A percentile compares a stretch with the other conserved stretches of the same genome.
phyloP scores from a whole-genome alignment of 257 asterid species.

The Rauvolfia tetraphylla region DNA sequence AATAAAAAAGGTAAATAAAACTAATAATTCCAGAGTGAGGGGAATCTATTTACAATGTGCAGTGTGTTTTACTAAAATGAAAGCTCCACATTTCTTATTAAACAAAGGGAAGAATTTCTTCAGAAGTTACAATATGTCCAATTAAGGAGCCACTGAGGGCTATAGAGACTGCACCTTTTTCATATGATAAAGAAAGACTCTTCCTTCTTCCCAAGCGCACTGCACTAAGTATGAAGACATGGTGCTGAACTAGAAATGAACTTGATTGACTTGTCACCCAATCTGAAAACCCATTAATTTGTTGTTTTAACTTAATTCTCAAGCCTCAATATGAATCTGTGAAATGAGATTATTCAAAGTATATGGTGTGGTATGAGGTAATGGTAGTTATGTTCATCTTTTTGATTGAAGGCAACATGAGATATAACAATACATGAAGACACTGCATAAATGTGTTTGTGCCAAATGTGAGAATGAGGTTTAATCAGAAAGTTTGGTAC shows the following conservation, averaged over 20 bases:
- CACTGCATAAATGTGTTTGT: neutral
- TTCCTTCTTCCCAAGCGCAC: neutral
- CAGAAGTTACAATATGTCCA: no score
- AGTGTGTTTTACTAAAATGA: no score
- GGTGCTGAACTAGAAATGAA: conserved; percentile 3
- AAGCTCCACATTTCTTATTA: no score
- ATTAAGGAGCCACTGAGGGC: no score
- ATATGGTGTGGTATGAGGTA: neutral
- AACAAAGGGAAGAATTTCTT: no score
- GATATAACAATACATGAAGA: neutral
- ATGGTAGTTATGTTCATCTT: conserved; percentile 1
- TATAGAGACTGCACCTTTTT: neutral
- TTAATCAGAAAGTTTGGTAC: conserved; percentile 35
- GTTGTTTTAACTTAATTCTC: conserved; percentile 12
- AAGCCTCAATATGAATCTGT: conserved; percentile 15
- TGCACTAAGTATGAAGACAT: neutral
- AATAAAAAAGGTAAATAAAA: no score
- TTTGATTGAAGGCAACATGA: conserved; percentile 3
- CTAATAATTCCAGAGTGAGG: no score
- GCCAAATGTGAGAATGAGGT: conserved; percentile 23
- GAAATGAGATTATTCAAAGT: neutral
- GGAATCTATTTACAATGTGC: no score
- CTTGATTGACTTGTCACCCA: conserved; percentile 14
- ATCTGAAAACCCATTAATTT: conserved; percentile 12
- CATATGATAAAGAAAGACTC: neutral